Base-by-base conservation (phyloP, 2,329 filamentous ascomycete species). In the Claviceps paspali region DNA sequence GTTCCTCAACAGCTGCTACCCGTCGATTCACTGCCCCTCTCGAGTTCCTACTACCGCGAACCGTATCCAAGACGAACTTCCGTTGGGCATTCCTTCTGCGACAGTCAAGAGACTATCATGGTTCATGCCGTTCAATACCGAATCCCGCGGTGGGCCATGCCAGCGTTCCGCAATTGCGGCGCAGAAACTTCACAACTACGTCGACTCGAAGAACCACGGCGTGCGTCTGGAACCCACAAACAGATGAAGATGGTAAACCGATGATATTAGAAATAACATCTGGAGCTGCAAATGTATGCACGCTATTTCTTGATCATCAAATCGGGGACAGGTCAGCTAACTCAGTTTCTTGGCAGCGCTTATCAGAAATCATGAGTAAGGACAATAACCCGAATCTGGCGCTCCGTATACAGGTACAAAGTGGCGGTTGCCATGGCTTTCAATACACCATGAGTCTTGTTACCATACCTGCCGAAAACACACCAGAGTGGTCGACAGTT, bases 341-440 rank as follows among this genome's bases (percentile, higher is more conserved):
- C 9, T 17, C 17, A n/a, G 23, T 19, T 17, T 4, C 14, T 14
- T 6, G 34, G 15, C 47, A 76, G 72, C 82, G 86, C 26, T 74
- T 95, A 23, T 68, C 73, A 40, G 71, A 84, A 46, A 93, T 91
- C 44, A 86, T 84, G 68, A 52, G 61, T 27, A 73, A 76, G 47
- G 77, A 82, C 49, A 52, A 56, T 14, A 92, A 93, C 54, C 83
- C 84, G 2, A 68, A 82, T 50, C 73, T 93, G 23, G 83, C 86
- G 18, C 70, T 98, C n/a, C 82, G 88, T 36, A 82, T 98, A 46
- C 79, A 82, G 43, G 87, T 98, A 41, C 86, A 93, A 53, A 85
- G 81, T 39, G 91, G 91, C 45, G 91, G 91, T 39, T 98, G 91
- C 57, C 91, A 98, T 60, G 91, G 91, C 35, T 98, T 98, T 58